A percentile compares a stretch with the other conserved stretches of the same genome.
Evolutionary conservation across 352 stramenopile genomes (phyloP).

Genomic region (Phytopythium ostracodes): DNA sequence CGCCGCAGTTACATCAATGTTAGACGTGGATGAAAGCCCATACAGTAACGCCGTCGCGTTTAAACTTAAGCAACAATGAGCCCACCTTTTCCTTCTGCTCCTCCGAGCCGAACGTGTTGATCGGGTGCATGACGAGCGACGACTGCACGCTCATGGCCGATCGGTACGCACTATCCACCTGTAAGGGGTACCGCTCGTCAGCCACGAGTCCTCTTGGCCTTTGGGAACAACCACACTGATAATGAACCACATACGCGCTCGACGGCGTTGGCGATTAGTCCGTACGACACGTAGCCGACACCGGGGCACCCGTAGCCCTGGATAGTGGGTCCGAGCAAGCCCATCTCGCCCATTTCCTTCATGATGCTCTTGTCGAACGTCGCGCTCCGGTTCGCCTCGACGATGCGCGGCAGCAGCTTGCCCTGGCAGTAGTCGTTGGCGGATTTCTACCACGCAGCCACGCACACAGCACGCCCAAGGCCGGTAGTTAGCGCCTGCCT

Average conservation of each 20-base stretch:
- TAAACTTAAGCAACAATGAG: background rate
- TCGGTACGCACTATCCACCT: constrained; percentile 95
- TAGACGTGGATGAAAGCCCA: background rate
- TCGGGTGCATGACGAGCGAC: constrained; percentile 97
- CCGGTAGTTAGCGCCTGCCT: background rate
- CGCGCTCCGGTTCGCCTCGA: constrained; percentile 94
- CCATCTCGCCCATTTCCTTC: constrained; percentile 92
- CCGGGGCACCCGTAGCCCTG: constrained; percentile 93
- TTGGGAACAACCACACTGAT: no score
- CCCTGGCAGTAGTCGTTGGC: constrained; percentile 92
- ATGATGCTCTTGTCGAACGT: constrained; percentile 94
- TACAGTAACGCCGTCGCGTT: background rate
- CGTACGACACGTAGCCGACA: constrained; percentile 96
- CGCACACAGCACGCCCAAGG: background rate
- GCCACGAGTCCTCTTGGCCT: background rate
- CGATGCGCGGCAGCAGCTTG: constrained; percentile 92
- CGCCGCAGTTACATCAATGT: background rate
- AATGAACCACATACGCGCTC: constrained; percentile 66
- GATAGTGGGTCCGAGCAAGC: constrained; percentile 94
- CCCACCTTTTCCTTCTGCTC: constrained; percentile 92
- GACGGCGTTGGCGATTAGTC: constrained; percentile 95
- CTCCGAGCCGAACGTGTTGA: constrained; percentile 96
- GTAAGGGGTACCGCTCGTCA: background rate
- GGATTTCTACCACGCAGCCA: constrained; percentile 61
- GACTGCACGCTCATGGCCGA: constrained; percentile 98